phyloP scores from a whole-genome alignment of 2,329 filamentous ascomycete species.

The Aspergillus oerlinghausenensis region DNA sequence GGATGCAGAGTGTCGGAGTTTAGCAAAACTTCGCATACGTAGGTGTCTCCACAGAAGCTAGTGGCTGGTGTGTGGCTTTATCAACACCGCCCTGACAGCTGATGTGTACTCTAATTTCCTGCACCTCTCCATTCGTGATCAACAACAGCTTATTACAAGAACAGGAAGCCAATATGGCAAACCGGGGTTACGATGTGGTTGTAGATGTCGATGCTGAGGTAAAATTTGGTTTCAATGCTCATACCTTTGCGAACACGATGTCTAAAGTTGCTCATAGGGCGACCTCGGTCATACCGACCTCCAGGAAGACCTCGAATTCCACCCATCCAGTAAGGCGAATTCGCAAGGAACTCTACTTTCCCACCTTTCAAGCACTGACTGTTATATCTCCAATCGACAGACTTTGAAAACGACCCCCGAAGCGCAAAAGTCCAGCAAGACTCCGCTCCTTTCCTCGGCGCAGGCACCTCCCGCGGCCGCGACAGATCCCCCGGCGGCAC shows the following conservation, averaged over 20 bases:
- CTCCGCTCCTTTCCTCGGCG: slow-evolving; percentile 48
- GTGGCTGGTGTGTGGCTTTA: slow-evolving; percentile 31
- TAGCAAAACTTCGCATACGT: not conserved
- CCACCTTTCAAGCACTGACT: not conserved
- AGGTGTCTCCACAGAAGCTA: slow-evolving; percentile 3
- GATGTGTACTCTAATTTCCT: slow-evolving; percentile 31
- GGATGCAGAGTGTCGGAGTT: slow-evolving; percentile 93
- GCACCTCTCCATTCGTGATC: slow-evolving; percentile 9
- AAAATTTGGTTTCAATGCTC: slow-evolving; percentile 11
- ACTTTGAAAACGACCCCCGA: slow-evolving; percentile 63
- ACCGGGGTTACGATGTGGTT: slow-evolving; percentile 92
- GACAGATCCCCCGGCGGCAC: slow-evolving; percentile 38
- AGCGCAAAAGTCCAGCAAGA: slow-evolving; percentile 47
- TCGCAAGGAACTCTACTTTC: not conserved
- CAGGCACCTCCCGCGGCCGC: slow-evolving; percentile 36
- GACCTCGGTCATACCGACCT: slow-evolving; percentile 97
- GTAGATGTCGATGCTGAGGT: slow-evolving; percentile 97
- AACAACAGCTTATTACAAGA: slow-evolving; percentile 11
- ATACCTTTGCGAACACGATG: not conserved
- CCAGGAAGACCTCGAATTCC: slow-evolving; percentile 98
- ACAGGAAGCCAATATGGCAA: slow-evolving; percentile 57
- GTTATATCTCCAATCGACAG: slow-evolving; percentile 27
- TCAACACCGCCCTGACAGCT: slow-evolving; percentile 18
- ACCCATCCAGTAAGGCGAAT: slow-evolving; percentile 65
- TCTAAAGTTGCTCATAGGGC: slow-evolving; percentile 55